Percentiles rank a stretch among this genome's conserved stretches.
Evolutionary conservation across 2,329 filamentous ascomycete species (phyloP).

Genomic region (Pseudogymnoascus sp.): DNA sequence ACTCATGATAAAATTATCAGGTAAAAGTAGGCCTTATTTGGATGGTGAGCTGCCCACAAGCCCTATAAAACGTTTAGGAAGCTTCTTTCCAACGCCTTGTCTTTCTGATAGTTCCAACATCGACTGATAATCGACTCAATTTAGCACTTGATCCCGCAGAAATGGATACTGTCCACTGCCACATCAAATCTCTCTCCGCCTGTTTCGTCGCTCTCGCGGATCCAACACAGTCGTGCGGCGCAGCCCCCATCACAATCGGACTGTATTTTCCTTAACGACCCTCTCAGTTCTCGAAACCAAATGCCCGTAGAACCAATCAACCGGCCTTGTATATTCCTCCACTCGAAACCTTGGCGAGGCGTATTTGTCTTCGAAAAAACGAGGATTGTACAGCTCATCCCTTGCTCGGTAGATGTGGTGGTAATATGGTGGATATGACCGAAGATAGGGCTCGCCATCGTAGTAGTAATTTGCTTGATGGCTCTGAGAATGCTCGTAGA

Average conservation of each 20-base stretch:
- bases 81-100: too few relatives aligned
- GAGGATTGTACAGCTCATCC: background rate
- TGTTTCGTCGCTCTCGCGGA: background rate
- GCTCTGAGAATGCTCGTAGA: background rate
- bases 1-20: too few relatives aligned
- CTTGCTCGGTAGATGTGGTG: background rate
- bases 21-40: too few relatives aligned
- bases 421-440: background rate
- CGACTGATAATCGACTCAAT: too few relatives aligned
- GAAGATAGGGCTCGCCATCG: background rate
- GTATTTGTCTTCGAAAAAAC: background rate
- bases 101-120: too few relatives aligned
- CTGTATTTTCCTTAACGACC: background rate
- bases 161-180: background rate
- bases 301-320: background rate
- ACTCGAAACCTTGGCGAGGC: background rate
- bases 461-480: background rate
- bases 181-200: background rate
- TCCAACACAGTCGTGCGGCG: background rate
- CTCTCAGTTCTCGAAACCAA: background rate
- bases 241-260: background rate
- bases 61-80: too few relatives aligned
- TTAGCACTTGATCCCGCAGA: background rate
- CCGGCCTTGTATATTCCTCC: background rate
- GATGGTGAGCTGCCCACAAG: too few relatives aligned